A percentile compares a stretch with the other conserved stretches of the same genome.
Evolutionary conservation across 257 asterid species (phyloP).

Genomic region (Primulina eburnea): DNA sequence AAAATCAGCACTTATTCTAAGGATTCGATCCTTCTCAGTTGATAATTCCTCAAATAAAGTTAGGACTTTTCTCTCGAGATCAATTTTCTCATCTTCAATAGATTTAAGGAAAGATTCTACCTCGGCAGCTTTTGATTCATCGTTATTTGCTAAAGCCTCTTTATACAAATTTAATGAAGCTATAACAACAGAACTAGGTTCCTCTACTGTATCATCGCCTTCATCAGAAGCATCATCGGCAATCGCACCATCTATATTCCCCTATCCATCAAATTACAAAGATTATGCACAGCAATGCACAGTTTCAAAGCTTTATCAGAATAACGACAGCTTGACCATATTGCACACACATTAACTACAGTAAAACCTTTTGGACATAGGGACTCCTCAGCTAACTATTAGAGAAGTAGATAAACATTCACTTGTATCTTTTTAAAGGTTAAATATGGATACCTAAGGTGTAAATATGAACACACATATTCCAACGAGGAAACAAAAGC

Average conservation of each 20-base stretch:
- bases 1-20: conserved; percentile 79
- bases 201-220: conserved; percentile 39
- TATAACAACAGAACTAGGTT: conserved; percentile 44
- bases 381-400: not conserved
- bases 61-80: conserved; percentile 51
- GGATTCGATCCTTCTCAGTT: conserved; percentile 58
- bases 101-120: conserved; percentile 54
- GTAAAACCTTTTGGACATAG: not conserved
- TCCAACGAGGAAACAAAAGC: not conserved
- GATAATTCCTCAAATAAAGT: conserved; percentile 57
- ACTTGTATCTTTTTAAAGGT: no score
- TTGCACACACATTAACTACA: not conserved
- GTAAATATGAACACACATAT: no score
- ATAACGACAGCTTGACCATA: not conserved
- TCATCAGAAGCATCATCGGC: conserved; percentile 39
- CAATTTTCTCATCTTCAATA: conserved; percentile 61
- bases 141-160: conserved; percentile 67
- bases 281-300: not conserved
- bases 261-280: conserved; percentile 34
- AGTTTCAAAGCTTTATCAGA: conserved; percentile 4
- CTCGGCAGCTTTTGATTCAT: conserved; percentile 59
- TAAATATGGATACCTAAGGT: no score
- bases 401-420: not conserved
- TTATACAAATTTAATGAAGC: conserved; percentile 50
- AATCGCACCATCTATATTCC: conserved; percentile 33